Evolutionary conservation across 441 rosid species (phyloP).

Genomic region (Bruguiera hainesii): DNA sequence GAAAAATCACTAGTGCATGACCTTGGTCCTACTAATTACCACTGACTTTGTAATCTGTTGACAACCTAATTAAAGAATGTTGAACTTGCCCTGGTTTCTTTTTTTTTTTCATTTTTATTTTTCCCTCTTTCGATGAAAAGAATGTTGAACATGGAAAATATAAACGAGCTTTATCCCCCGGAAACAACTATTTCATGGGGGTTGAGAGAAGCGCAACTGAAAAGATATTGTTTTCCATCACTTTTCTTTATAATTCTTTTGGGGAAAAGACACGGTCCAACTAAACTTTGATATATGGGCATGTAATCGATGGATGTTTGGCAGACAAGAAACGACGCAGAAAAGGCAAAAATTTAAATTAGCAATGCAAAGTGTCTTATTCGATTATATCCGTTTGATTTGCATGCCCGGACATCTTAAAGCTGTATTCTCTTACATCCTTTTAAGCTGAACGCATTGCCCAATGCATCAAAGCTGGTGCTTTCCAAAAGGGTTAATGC

Average conservation of each 20-base stretch:
- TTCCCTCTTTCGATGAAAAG: too few species aligned
- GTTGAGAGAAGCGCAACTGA: neutral
- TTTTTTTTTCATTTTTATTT: too few species aligned
- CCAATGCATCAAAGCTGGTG: too few species aligned
- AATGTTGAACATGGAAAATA: neutral
- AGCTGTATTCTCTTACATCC: too few species aligned
- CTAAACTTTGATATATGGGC: neutral
- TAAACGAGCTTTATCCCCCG: neutral
- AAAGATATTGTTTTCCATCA: neutral
- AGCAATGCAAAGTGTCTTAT: neutral
- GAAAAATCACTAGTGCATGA: too few species aligned
- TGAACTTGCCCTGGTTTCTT: neutral
- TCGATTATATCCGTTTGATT: too few species aligned
- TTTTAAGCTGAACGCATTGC: too few species aligned
- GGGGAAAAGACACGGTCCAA: neutral
- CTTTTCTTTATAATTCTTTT: neutral
- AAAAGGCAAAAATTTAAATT: neutral
- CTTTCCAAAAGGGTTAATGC: too few species aligned
- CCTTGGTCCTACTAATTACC: too few species aligned
- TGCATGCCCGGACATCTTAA: too few species aligned
- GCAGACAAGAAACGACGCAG: neutral
- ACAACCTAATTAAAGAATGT: neutral
- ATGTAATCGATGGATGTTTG: neutral
- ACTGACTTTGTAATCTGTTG: neutral
- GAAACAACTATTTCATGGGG: neutral